Evolutionary conservation across 2,329 filamentous ascomycete species (phyloP).

Genomic region (Ophiognomonia clavigignenti-juglandacearum): DNA sequence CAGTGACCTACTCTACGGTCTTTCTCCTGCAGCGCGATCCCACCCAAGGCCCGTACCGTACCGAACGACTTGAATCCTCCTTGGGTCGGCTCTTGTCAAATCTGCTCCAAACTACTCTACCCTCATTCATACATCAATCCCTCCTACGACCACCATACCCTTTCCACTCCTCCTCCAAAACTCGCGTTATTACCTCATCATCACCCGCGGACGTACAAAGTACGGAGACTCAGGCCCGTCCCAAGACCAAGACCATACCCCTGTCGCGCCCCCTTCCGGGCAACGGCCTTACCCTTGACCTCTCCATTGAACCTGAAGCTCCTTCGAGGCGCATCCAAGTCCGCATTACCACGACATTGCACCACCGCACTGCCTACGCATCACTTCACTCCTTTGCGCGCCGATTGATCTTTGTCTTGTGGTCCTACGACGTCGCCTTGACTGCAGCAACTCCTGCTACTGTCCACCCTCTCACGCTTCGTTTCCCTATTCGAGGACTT

Average conservation of each 20-base stretch:
- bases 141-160: not conserved
- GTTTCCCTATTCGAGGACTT: not conserved
- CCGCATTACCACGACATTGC: constrained; percentile 9
- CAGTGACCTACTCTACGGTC: no score
- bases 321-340: constrained; percentile 3
- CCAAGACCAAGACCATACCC: no score
- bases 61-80: not conserved
- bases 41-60: no score
- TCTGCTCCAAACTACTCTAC: not conserved
- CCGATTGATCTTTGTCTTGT: constrained; percentile 9
- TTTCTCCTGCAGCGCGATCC: no score
- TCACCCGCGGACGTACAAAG: no score
- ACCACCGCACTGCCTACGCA: constrained; percentile 8
- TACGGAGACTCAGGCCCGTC: no score
- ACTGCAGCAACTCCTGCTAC: not conserved
- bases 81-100: not conserved
- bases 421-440: constrained; percentile 4
- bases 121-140: not conserved
- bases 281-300: constrained; percentile 12
- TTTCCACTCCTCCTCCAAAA: not conserved
- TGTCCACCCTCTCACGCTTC: not conserved
- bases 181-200: no score
- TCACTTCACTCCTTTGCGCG: constrained; percentile 2
- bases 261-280: constrained; percentile 15
- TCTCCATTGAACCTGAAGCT: constrained; percentile 13